Evolutionary conservation across 192 early-diverging fungal species (phyloP).

Genomic region (Lobosporangium transversale): DNA sequence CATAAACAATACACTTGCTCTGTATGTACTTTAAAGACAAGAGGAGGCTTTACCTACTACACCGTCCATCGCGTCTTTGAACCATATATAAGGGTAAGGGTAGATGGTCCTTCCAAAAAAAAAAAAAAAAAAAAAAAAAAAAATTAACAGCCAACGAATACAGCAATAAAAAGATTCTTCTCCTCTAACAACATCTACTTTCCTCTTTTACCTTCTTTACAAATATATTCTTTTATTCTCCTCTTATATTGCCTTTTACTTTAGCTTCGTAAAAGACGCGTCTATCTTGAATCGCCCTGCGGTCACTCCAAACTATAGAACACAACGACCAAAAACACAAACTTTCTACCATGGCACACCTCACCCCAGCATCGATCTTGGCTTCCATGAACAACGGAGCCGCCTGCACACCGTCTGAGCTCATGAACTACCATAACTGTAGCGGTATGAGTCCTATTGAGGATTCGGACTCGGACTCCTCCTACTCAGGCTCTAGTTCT

Average conservation of each 20-base stretch:
- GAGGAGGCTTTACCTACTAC: constrained; percentile 8
- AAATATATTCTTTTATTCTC: no score
- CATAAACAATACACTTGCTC: no score
- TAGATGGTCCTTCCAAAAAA: no score
- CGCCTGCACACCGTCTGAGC: constrained; percentile 13
- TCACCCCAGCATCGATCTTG: constrained; percentile 48
- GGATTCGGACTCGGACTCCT: constrained; percentile 45
- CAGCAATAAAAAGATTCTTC: no score
- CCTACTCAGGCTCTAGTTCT: constrained; percentile 38
- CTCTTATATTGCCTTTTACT: no score
- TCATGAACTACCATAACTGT: constrained; percentile 30
- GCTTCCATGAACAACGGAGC: constrained; percentile 32
- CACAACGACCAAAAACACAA: background rate
- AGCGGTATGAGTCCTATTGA: constrained; percentile 34
- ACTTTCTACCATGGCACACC: constrained; percentile 23
- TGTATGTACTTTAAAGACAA: no score
- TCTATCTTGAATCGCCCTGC: background rate
- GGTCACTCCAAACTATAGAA: background rate
- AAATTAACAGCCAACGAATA: no score
- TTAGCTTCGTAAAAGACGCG: no score
- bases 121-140: no score
- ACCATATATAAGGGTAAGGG: constrained; percentile 31
- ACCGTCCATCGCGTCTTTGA: constrained; percentile 4
- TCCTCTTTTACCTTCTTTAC: no score
- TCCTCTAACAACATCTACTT: no score